phyloP scores from a whole-genome alignment of 306 rosid genomes.

The Coriaria nepalensis region DNA sequence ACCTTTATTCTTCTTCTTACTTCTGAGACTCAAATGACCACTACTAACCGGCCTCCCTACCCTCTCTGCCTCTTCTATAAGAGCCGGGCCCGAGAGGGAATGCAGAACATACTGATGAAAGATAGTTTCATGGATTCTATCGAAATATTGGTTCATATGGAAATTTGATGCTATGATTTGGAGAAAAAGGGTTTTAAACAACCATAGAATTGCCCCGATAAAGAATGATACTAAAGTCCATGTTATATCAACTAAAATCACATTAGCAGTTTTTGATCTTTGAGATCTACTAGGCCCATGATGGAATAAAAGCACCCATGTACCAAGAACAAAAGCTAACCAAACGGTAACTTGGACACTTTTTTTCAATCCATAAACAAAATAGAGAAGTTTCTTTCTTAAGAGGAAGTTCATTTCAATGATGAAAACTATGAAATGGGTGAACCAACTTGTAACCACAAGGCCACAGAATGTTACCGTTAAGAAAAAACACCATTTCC shows the following conservation, averaged over 20 bases:
- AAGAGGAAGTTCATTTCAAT: slow-evolving; percentile 74
- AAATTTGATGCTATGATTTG: slow-evolving; percentile 68
- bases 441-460: slow-evolving; percentile 65
- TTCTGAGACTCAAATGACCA: slow-evolving; percentile 60
- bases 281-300: slow-evolving; percentile 26
- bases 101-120: slow-evolving; percentile 73
- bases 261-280: slow-evolving; percentile 30
- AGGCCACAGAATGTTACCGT: slow-evolving; percentile 67
- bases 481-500: slow-evolving; percentile 83
- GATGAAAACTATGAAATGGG: slow-evolving; percentile 55
- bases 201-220: slow-evolving; percentile 65
- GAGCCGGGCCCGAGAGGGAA: slow-evolving; percentile 65
- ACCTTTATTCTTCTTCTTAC: slow-evolving; percentile 20
- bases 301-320: slow-evolving; percentile 57
- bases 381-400: slow-evolving; percentile 69
- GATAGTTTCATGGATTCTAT: slow-evolving; percentile 79
- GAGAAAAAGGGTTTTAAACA: slow-evolving; percentile 46
- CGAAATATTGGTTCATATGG: slow-evolving; percentile 74
- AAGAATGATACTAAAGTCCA: slow-evolving; percentile 63
- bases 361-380: slow-evolving; percentile 88
- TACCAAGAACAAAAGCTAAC: slow-evolving; percentile 49
- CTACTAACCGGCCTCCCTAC: slow-evolving; percentile 29
- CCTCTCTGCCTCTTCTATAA: slow-evolving; percentile 51
- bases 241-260: slow-evolving; percentile 37
- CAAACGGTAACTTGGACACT: slow-evolving; percentile 62